Percentiles rank a stretch among this genome's conserved stretches.
phyloP scores from a whole-genome alignment of 2,329 filamentous ascomycete genomes.

The Alternaria rosae region DNA sequence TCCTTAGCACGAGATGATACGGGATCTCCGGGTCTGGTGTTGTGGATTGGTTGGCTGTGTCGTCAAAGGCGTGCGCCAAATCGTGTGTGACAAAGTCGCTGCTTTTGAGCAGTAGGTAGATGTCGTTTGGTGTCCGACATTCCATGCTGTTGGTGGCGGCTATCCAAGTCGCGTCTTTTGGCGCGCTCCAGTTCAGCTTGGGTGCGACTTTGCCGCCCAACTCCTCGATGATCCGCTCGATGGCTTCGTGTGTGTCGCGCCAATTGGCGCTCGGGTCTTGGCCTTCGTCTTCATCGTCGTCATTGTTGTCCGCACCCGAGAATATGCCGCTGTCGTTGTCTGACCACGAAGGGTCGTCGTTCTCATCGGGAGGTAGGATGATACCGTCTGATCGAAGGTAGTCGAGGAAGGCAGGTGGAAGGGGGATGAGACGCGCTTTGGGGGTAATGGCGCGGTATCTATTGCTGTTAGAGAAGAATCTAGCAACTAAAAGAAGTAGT shows the following conservation, averaged over 20 bases:
- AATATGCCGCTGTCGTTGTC: conserved; percentile 62
- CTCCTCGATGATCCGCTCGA: conserved; percentile 78
- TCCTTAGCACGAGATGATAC: conserved; percentile 84
- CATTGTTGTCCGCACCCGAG: conserved; percentile 54
- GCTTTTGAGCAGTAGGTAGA: conserved; percentile 92
- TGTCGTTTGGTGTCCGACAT: conserved; percentile 85
- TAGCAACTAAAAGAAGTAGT: neutral
- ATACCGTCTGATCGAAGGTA: conserved; percentile 96
- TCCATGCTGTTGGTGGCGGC: conserved; percentile 86
- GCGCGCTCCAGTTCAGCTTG: conserved; percentile 97
- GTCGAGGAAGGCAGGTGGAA: conserved; percentile 76
- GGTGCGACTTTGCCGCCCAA: conserved; percentile 87
- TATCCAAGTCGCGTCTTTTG: conserved; percentile 96
- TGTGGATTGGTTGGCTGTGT: conserved; percentile 56
- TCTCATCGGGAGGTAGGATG: conserved; percentile 76
- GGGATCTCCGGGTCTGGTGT: conserved; percentile 59
- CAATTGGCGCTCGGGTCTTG: conserved; percentile 67
- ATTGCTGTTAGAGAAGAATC: neutral
- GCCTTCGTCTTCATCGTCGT: conserved; percentile 63
- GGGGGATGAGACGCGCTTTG: conserved; percentile 82
- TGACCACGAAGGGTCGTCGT: conserved; percentile 53
- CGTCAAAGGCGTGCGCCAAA: conserved; percentile 90
- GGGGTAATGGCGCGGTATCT: conserved; percentile 83
- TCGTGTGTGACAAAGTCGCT: conserved; percentile 96
- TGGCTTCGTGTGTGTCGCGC: conserved; percentile 76